These are phyloP conservation scores for Amphirosellinia nigrospora DNA, from an alignment of 495 filamentous ascomycete genomes.

Conservation along the genomic window DNA sequence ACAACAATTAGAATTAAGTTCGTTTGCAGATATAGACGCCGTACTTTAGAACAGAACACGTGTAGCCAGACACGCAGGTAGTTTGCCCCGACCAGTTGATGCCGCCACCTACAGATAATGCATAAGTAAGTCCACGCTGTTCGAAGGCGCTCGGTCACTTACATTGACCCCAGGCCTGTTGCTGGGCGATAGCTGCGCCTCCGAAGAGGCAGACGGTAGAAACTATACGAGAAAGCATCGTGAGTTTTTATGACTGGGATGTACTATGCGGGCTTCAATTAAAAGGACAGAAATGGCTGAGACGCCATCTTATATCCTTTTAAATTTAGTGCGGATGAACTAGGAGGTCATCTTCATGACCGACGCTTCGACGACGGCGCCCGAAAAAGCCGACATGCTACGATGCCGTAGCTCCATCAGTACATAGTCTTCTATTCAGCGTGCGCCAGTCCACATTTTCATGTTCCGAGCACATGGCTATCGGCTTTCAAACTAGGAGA, in stretches of 20 bases:
- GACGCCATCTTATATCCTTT: background rate
- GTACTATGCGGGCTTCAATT: background rate
- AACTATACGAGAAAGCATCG: slow-evolving; percentile 15
- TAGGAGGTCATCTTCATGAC: background rate
- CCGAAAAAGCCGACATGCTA: slow-evolving; percentile 11
- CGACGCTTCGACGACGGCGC: background rate
- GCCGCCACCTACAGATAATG: slow-evolving; percentile 20
- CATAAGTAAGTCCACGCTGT: background rate
- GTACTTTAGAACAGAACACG: slow-evolving; percentile 23
- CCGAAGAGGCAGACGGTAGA: slow-evolving; percentile 2
- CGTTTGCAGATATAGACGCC: background rate
- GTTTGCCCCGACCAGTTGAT: slow-evolving; percentile 5
- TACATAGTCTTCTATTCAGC: background rate
- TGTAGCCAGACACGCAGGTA: slow-evolving; percentile 24
- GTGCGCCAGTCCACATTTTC: background rate
- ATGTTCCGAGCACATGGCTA: background rate
- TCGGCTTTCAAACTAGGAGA: background rate
- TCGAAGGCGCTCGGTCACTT: background rate
- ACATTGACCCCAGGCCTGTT: slow-evolving; percentile 25
- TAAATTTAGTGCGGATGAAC: background rate
- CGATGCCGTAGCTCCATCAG: background rate
- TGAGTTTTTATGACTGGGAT: background rate
- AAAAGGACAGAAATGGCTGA: background rate
- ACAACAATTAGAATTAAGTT: background rate
- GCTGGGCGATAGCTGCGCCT: slow-evolving; percentile 14